Evolutionary conservation across 495 filamentous ascomycete genomes (phyloP).

Genomic region (Aspergillus diversus): DNA sequence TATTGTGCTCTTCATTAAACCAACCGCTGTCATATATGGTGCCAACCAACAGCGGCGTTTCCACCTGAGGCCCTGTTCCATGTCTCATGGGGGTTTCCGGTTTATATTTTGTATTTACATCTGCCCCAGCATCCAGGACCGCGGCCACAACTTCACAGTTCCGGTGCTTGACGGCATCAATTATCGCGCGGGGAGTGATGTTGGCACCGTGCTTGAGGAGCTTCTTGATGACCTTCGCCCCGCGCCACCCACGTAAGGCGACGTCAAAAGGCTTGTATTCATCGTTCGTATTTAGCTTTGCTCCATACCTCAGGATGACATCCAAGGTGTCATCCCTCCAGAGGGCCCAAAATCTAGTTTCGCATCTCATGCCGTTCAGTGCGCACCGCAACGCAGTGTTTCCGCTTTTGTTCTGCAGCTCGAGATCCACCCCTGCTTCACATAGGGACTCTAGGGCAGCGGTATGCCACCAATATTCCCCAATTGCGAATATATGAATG

Average conservation of each 20-base stretch:
- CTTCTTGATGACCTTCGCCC: not conserved
- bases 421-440: conserved; percentile 6
- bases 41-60: conserved; percentile 17
- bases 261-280: not conserved
- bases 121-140: conserved; percentile 25
- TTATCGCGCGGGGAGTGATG: not conserved
- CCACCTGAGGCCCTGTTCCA: not conserved
- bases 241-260: not conserved
- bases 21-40: not conserved
- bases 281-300: not conserved
- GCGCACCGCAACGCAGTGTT: not conserved
- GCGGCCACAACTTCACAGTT: not conserved
- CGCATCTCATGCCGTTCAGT: not conserved
- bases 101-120: conserved; percentile 25
- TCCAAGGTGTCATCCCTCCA: conserved; percentile 6
- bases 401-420: not conserved
- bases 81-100: not conserved
- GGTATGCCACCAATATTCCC: conserved; percentile 14
- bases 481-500: conserved; percentile 8
- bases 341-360: not conserved
- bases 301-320: conserved; percentile 5
- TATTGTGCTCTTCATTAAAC: not conserved
- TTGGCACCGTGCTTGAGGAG: conserved; percentile 6
- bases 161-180: conserved; percentile 4
- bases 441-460: conserved; percentile 1